Evolutionary conservation across 2,329 filamentous ascomycete species (phyloP).

Genomic region (Arachnomyces sp.): DNA sequence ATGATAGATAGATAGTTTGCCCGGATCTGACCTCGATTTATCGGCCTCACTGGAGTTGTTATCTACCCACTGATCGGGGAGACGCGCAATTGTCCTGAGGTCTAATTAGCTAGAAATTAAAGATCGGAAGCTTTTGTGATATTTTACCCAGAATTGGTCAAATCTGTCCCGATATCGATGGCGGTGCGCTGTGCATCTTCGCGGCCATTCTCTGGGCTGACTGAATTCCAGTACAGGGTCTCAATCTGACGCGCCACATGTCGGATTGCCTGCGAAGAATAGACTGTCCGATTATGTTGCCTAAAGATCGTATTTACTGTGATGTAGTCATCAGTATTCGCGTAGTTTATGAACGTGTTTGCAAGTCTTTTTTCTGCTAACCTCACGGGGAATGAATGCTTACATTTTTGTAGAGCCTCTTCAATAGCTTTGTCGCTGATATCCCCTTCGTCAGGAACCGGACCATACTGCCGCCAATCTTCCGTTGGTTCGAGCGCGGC

Average conservation of each 20-base stretch:
- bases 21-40: constrained; percentile 23
- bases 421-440: constrained; percentile 42
- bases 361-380: no score
- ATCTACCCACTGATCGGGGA: constrained; percentile 29
- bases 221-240: constrained; percentile 45
- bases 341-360: no score
- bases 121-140: no score
- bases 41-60: constrained; percentile 24
- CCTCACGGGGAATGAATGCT: not conserved
- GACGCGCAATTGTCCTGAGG: constrained; percentile 30
- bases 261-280: constrained; percentile 46
- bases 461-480: constrained; percentile 37
- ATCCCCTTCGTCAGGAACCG: constrained; percentile 35
- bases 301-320: constrained; percentile 44
- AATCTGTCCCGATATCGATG: constrained; percentile 31
- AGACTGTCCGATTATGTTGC: constrained; percentile 46
- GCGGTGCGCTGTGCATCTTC: constrained; percentile 17
- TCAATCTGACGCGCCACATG: constrained; percentile 50
- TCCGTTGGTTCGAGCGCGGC: constrained; percentile 40
- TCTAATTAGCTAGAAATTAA: constrained; percentile 6
- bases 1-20: constrained; percentile 3
- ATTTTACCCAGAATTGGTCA: constrained; percentile 31
- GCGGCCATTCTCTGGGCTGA: constrained; percentile 27
- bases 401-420: constrained; percentile 45
- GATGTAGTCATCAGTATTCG: no score